These are phyloP conservation scores for Biscogniauxia marginata DNA, from an alignment of 2,329 filamentous ascomycete species.

Conservation along the genomic window DNA sequence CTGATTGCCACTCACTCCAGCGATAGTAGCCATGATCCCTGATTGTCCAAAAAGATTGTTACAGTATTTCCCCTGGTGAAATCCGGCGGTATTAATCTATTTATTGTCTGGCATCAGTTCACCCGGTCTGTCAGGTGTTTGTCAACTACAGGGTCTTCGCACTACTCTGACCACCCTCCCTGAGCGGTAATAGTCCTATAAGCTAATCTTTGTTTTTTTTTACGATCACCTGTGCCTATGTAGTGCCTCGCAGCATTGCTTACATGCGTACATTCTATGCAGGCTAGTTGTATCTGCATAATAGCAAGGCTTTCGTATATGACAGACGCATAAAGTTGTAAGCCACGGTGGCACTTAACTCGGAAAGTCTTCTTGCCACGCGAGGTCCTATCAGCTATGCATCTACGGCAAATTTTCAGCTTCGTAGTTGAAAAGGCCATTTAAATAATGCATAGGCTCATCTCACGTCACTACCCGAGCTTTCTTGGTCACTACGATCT, in stretches of 20 bases:
- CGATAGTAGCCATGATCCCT: slow-evolving; percentile 22
- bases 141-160: neutral
- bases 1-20: slow-evolving; percentile 25
- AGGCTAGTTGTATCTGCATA: too few relatives aligned
- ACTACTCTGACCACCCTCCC: neutral
- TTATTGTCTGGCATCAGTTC: neutral
- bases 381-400: too few relatives aligned
- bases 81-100: neutral
- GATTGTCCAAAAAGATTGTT: neutral
- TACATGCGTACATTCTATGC: neutral
- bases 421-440: too few relatives aligned
- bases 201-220: neutral
- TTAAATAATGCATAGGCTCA: too few relatives aligned
- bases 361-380: too few relatives aligned
- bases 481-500: too few relatives aligned
- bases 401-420: too few relatives aligned
- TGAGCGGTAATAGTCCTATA: neutral
- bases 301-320: neutral
- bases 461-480: too few relatives aligned
- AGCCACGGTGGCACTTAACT: neutral
- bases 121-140: neutral
- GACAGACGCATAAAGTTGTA: neutral
- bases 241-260: neutral
- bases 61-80: neutral
- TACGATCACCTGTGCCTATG: neutral